Evolutionary conservation across 1,284 basidiomycete species (phyloP), one percentile per base, ranked within the genome.

Genomic region (Pseudozyma flocculosa): DNA sequence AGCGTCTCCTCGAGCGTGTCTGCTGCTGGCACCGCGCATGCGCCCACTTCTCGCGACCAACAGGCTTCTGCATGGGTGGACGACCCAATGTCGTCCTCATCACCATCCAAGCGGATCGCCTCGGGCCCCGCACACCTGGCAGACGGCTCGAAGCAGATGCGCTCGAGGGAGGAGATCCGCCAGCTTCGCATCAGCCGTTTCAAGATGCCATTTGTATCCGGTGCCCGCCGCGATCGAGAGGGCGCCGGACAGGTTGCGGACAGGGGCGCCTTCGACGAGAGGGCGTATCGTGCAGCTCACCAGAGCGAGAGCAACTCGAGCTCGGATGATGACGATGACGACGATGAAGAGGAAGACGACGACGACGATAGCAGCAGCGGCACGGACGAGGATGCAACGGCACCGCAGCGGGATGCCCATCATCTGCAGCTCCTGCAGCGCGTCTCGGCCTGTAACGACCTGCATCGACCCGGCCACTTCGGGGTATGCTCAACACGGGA

Each of bases 141-240:
- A 3, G 32, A 9, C 32, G 9, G 10, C 10, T 9, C 32, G 15
- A 34, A 11, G 15, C 32, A 34, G 32, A 17, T 17, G 15, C 34
- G 45, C 2, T 14, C 21, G 21, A 36, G 23, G 10, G 30, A 46
- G 23, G 45, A 19, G 13, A 5, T 46, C 8, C 37, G 32, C 8
- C 45, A 18, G 14, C 36, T 39, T 4, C 45, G 45, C 34, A 46
- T 46, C 19, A 39, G 45, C 13, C 45, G 36, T 2, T 40, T 40
- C 38, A 40, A 40, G 21, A 4, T 22, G 38, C 38, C 38, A 19
- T 40, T 40, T 22, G n/a, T 22, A 9, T 19, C 38, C 3, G 21
- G 21, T 14, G 38, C 38, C 4, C 21, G 38, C 3, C 38, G 38
- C 10, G 32, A 13, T 3, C 32, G 32, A 11, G 32, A 11, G 32